phyloP scores from a whole-genome alignment of 1,284 basidiomycete species.

The Papiliotrema nemorosa region DNA sequence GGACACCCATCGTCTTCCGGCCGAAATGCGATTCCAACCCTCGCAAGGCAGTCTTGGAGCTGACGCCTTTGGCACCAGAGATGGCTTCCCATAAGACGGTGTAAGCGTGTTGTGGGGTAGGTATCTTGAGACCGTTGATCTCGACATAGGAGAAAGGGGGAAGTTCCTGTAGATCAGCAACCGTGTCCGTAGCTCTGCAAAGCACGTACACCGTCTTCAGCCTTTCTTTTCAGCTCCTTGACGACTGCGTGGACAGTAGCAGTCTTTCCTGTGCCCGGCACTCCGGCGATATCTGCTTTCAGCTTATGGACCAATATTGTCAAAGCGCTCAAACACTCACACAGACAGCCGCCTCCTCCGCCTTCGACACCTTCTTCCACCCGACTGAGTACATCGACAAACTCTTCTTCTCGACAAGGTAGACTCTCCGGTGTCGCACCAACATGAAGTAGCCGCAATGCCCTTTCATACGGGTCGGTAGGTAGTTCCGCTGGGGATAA shows the following conservation, averaged over 20 bases:
- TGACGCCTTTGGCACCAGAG: constrained; percentile 65
- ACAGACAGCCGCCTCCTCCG: constrained; percentile 91
- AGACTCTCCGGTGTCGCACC: constrained; percentile 85
- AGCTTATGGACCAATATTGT: constrained; percentile 4
- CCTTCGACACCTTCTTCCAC: constrained; percentile 86
- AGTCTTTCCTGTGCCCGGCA: constrained; percentile 97
- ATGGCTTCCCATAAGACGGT: constrained; percentile 84
- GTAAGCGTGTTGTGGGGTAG: constrained; percentile 83
- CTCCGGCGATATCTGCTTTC: constrained; percentile 81
- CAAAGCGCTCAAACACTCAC: constrained; percentile 57
- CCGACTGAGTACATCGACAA: constrained; percentile 67
- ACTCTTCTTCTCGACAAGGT: constrained; percentile 88
- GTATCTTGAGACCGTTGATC: constrained; percentile 92
- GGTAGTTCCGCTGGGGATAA: constrained; percentile 53
- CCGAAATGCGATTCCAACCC: constrained; percentile 49
- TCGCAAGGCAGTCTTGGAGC: constrained; percentile 46
- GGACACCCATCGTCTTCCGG: constrained; percentile 33
- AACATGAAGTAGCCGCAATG: constrained; percentile 87
- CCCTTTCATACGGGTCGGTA: constrained; percentile 72
- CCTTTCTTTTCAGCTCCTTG: constrained; percentile 80
- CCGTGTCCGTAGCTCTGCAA: background rate
- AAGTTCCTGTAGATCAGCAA: constrained; percentile 62
- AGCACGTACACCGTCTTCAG: constrained; percentile 64
- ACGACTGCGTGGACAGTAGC: constrained; percentile 93
- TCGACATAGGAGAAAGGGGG: constrained; percentile 95